Percentiles rank a stretch among this genome's conserved stretches.
Evolutionary conservation across 2,329 filamentous ascomycete genomes (phyloP).

Genomic region (Botrytis galanthina): DNA sequence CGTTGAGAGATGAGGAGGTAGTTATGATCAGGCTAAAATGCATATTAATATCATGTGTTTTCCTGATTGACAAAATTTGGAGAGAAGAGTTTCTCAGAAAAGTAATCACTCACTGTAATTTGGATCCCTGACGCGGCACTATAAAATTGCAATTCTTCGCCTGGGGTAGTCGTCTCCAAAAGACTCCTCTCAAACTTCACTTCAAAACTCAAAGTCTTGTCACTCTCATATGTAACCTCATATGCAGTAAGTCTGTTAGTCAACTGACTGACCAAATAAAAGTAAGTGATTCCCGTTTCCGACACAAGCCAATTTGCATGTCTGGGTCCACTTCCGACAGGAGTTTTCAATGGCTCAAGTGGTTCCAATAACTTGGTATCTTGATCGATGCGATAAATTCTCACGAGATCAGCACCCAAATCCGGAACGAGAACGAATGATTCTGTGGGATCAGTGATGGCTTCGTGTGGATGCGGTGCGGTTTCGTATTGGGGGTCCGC

Average conservation of each 20-base stretch:
- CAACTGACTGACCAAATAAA: constrained; percentile 50
- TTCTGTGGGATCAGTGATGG: constrained; percentile 50
- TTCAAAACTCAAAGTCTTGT: not conserved
- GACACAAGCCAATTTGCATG: constrained; percentile 47
- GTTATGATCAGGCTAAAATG: constrained; percentile 52
- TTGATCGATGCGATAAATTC: constrained; percentile 46
- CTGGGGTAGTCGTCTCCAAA: not conserved
- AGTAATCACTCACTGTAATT: not conserved
- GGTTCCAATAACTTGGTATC: constrained; percentile 41
- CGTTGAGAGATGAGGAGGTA: constrained; percentile 69
- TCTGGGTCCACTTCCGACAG: constrained; percentile 47
- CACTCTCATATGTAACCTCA: constrained; percentile 43
- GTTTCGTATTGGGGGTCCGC: not conserved
- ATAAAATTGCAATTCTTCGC: not conserved
- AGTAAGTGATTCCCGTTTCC: constrained; percentile 42
- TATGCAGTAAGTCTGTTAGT: constrained; percentile 50
- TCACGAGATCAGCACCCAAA: constrained; percentile 49
- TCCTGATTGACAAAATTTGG: not conserved
- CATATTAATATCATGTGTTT: not conserved
- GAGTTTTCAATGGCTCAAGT: constrained; percentile 25
- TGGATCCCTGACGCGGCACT: not conserved
- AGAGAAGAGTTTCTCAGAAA: not conserved
- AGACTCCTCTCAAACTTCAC: not conserved
- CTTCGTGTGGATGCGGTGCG: constrained; percentile 48
- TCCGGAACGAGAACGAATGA: constrained; percentile 50